Conservation (phyloP, 2,329 filamentous ascomycete species). For the Truncatella angustata region DNA sequence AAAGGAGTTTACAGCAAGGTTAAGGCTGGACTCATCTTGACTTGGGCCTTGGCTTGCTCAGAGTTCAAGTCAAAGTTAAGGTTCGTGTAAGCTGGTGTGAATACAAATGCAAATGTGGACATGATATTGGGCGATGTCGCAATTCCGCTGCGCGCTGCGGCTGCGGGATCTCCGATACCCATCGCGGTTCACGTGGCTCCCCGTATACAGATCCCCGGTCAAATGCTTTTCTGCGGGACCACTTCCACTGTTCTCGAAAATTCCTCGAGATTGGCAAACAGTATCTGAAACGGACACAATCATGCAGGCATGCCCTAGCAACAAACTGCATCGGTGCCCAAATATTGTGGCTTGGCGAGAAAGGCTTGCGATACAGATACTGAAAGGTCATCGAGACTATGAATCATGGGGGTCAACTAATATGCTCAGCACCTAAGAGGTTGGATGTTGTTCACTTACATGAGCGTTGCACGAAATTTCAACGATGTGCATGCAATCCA, state of each 20-base stretch:
- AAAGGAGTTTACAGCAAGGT: no score
- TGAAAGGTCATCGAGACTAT: no score
- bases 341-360: not conserved
- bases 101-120: not conserved
- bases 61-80: not conserved
- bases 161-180: constrained; percentile 6
- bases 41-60: not conserved
- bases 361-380: no score
- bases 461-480: no score
- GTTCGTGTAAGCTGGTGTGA: not conserved
- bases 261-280: not conserved
- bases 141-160: constrained; percentile 1
- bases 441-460: no score
- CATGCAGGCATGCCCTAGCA: constrained; percentile 1
- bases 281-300: not conserved
- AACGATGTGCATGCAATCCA: not conserved
- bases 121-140: not conserved
- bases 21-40: no score
- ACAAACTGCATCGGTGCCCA: not conserved
- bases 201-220: constrained; percentile 1
- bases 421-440: no score
- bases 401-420: no score
- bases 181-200: constrained; percentile 5
- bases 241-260: not conserved
- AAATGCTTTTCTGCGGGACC: not conserved